phyloP scores from a whole-genome alignment of 768 basidiomycete genomes.

The Lactarius pseudohatsudake region DNA sequence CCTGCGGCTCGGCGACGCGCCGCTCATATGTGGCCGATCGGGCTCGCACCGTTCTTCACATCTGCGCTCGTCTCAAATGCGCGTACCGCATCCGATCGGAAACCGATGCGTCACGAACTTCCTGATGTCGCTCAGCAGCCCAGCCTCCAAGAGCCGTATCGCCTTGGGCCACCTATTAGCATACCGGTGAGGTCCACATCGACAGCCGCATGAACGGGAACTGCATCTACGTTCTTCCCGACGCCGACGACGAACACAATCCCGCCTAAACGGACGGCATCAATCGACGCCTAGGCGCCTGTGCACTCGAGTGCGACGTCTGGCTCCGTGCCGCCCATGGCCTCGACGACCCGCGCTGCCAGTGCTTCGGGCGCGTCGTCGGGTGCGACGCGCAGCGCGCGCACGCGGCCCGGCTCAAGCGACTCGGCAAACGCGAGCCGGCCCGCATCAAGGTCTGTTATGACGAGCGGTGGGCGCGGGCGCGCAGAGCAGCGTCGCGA shows the following conservation, averaged over 20 bases:
- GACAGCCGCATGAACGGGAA: conserved; percentile 75
- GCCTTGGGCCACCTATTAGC: conserved; percentile 82
- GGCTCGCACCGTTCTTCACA: conserved; percentile 62
- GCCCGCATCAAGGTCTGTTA: no score
- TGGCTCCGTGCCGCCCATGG: conserved; percentile 49
- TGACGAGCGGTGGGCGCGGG: no score
- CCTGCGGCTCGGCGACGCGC: conserved; percentile 62
- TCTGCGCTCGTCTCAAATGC: conserved; percentile 75
- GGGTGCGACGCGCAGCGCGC: conserved; percentile 56
- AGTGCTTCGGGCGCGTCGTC: conserved; percentile 47
- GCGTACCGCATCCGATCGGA: conserved; percentile 65
- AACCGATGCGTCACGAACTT: conserved; percentile 82
- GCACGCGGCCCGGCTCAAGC: no score
- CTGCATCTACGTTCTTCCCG: conserved; percentile 39
- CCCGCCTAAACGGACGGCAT: conserved; percentile 56
- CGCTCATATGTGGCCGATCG: conserved; percentile 69
- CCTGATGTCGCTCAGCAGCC: conserved; percentile 66
- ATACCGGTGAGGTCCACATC: conserved; percentile 66
- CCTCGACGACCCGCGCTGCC: conserved; percentile 52
- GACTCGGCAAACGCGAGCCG: no score
- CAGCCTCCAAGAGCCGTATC: conserved; percentile 70
- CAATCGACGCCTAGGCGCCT: conserved; percentile 59
- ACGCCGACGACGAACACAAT: conserved; percentile 73
- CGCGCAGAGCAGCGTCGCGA: no score
- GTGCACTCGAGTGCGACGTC: conserved; percentile 62